A percentile compares a stretch with the other conserved stretches of the same genome.
These are phyloP conservation scores for Petrea volubilis DNA, from an alignment of 257 asterid genomes.

Conservation along the genomic window DNA sequence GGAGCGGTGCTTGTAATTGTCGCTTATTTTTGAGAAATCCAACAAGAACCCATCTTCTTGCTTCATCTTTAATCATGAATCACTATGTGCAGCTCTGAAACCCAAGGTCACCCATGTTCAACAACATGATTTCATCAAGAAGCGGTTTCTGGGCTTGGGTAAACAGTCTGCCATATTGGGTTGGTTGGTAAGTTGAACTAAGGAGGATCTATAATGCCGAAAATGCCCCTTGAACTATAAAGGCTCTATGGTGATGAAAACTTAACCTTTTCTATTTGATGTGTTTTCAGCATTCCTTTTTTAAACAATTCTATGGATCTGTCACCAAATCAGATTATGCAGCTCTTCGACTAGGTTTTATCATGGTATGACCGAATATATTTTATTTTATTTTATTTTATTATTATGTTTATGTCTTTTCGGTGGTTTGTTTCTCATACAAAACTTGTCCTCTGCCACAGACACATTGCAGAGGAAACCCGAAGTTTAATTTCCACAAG, in stretches of 20 bases:
- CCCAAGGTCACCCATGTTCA: conserved; percentile 79
- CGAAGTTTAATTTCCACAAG: conserved; percentile 92
- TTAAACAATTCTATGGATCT: conserved; percentile 89
- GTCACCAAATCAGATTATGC: conserved; percentile 87
- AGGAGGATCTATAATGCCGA: not conserved
- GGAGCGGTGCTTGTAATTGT: too few relatives aligned
- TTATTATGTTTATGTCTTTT: not conserved
- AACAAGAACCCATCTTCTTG: not conserved
- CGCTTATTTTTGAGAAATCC: not conserved
- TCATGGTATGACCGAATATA: conserved; percentile 50
- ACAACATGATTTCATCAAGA: conserved; percentile 83
- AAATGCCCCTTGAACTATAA: not conserved
- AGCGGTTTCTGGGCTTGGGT: conserved; percentile 74
- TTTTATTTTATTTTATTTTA: conserved; percentile 18
- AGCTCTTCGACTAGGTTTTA: conserved; percentile 89
- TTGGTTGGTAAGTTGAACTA: conserved; percentile 73
- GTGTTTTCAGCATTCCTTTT: conserved; percentile 77
- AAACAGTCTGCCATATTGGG: conserved; percentile 52
- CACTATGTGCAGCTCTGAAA: conserved; percentile 48
- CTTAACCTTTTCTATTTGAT: conserved; percentile 13
- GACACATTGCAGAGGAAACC: conserved; percentile 92
- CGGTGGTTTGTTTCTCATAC: conserved; percentile 2
- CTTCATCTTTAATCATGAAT: conserved; percentile 10
- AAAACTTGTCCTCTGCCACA: conserved; percentile 32
- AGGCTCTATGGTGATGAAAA: not conserved